Base-by-base conservation (phyloP, 2,329 filamentous ascomycete species). In the Fusarium sacchari region DNA sequence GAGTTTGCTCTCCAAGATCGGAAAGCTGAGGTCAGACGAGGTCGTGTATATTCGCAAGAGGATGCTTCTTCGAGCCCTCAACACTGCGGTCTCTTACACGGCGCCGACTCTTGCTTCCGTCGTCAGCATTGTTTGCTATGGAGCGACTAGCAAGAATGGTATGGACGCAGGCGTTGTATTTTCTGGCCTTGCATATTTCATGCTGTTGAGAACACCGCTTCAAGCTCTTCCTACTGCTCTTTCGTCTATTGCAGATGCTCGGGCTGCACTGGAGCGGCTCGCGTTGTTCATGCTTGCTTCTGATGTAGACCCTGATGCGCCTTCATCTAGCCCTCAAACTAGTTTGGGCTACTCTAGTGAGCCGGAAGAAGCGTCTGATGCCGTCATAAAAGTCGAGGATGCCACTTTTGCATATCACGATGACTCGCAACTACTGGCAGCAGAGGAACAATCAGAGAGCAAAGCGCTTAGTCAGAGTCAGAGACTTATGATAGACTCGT, bases 41-140 rank as follows among this genome's bases (percentile, higher is more conserved):
- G 69, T 72, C 1, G 46, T 60, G 0, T 72, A 69, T 6, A 72
- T 72, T 9, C 69, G 69, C 15, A 72, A 72, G 64, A 69, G 69
- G 13, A 72, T 72, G 69, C 69, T 72, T 28, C 53, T 72, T 5
- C 39, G 69, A 1, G 69, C 69, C 5, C 43, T 72, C 15, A 72
- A 72, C 47, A 72, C 60, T 5, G 56, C 69, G 1, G 64, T 71
- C 1, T 71, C 69, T 6, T 71, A 64, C 39, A 72, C 69, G 0
- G 69, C 69, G 2, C 69, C 69, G 0, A 72, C 69, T 0, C 36
- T 72, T 7, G 69, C 69, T 20, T 64, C 69, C 1, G 69, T 73
- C 4, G 69, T 72, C 4, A 65, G 59, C 13, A 72, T 72, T 5
- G 43, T 72, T 7, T 72, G 69, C 13, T 72, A 72, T 7, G 69